These are phyloP conservation scores for Arctium lappa DNA, from an alignment of 129 eudicot genomes.

Conservation along the genomic window DNA sequence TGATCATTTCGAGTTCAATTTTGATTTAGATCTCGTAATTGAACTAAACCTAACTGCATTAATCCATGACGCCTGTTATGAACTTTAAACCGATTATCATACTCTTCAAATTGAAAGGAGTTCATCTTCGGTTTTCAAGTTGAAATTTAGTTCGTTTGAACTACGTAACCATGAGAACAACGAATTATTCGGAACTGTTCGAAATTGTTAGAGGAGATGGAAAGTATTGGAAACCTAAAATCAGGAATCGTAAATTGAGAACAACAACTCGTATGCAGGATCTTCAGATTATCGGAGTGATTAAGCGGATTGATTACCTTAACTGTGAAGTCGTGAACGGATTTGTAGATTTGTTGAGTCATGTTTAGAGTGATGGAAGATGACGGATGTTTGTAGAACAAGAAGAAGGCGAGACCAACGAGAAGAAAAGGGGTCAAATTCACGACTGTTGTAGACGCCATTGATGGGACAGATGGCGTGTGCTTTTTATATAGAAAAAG, in stretches of 20 bases:
- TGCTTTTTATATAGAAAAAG: slow-evolving; percentile 6
- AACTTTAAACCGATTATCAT: background rate
- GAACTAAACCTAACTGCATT: background rate
- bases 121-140: slow-evolving; percentile 3
- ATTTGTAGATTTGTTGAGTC: slow-evolving; percentile 42
- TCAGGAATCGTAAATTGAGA: background rate
- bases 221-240: background rate
- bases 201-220: background rate
- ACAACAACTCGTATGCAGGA: background rate
- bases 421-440: slow-evolving; percentile 53
- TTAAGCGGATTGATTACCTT: slow-evolving; percentile 43
- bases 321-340: slow-evolving; percentile 71
- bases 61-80: background rate
- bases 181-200: background rate
- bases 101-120: background rate
- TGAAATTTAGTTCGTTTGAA: slow-evolving; percentile 2
- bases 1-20: background rate
- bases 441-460: slow-evolving; percentile 28
- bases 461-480: slow-evolving; percentile 13
- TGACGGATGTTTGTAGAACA: slow-evolving; percentile 47
- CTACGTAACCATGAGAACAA: background rate
- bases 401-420: slow-evolving; percentile 45
- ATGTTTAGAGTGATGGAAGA: slow-evolving; percentile 32
- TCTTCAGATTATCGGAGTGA: background rate
- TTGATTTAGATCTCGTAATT: background rate